phyloP scores from a whole-genome alignment of 1,284 basidiomycete genomes.

The Rhizoctonia solani region DNA sequence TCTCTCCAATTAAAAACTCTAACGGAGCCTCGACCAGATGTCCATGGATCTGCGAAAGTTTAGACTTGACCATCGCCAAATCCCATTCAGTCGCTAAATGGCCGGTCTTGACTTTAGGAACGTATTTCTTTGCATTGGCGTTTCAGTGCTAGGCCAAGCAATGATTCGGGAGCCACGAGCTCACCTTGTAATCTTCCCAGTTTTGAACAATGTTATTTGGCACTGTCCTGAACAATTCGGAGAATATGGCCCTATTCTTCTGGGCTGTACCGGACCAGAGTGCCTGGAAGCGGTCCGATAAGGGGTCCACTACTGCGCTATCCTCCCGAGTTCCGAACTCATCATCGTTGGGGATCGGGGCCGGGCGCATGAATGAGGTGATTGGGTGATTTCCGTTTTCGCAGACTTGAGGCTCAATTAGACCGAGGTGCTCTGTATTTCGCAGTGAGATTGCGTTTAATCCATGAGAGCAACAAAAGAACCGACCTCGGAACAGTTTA shows the following conservation, averaged over 20 bases:
- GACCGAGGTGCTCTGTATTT: conserved; percentile 82
- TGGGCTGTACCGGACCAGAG: conserved; percentile 76
- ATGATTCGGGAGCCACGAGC: conserved; percentile 43
- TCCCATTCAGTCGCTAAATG: conserved; percentile 73
- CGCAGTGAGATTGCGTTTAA: conserved; percentile 1
- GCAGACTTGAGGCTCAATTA: conserved; percentile 66
- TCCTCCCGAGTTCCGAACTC: conserved; percentile 66
- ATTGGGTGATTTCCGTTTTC: conserved; percentile 49
- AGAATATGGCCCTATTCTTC: conserved; percentile 78
- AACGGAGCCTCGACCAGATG: conserved; percentile 77
- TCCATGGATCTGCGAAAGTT: conserved; percentile 68
- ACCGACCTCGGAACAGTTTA: conserved; percentile 70
- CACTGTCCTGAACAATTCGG: conserved; percentile 79
- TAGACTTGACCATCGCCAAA: conserved; percentile 70
- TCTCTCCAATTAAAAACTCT: conserved; percentile 81
- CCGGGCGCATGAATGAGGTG: conserved; percentile 76
- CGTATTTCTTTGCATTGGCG: conserved; percentile 56
- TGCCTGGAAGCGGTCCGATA: conserved; percentile 61
- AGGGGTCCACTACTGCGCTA: conserved; percentile 73
- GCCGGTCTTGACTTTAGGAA: conserved; percentile 76
- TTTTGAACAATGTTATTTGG: conserved; percentile 78
- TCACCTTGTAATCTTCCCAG: conserved; percentile 79
- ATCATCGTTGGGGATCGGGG: conserved; percentile 69
- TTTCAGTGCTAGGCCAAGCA: conserved; percentile 7
- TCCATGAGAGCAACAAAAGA: not conserved